Evolutionary conservation across 345 rosid genomes (phyloP), one percentile per base, ranked within the genome.

Genomic region (Heritiera littoralis): DNA sequence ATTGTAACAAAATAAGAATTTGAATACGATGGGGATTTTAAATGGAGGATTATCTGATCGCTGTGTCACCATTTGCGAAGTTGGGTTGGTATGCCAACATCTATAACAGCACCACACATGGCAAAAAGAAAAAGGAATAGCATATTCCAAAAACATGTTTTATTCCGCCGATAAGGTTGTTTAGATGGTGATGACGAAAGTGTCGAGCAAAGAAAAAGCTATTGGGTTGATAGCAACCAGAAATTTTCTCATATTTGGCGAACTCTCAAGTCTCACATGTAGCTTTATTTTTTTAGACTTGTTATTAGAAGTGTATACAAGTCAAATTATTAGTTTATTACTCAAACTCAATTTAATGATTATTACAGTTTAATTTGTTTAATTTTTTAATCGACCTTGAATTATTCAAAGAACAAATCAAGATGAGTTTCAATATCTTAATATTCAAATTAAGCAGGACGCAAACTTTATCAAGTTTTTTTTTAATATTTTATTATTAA

Each of bases 31-130:
- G 6, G 5, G 14, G 38, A 38, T 75, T 75, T 10, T 6, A 60
- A 67, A 15, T n/a, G 58, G 43, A 32, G 60, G 45, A 8, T 51
- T 51, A 71, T 71, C 75, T 71, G 54, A 51, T 30, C 7, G 75
- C 38, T 35, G 38, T 35, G 38, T 35, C 38, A 14, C 73, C 38
- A 6, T 51, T 71, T 14, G 20, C 9, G 75, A 71, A 51, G 75
- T 43, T 71, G 75, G 75, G 60, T 71, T 71, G 45, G 60, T 71
- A 30, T 71, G 45, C 60, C 75, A 55, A 18, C 60, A 55, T 55
- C 60, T 55, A 55, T 2, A 30, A 14, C 51, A 41, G 5, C 9
- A 3, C 11, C 51, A 71, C 45, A 71, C 60, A 30, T 51, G 18
- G 40, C n/a, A 23, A 28, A 70, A 49, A 35, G 3, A n/a, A 51